Percentiles rank a stretch among this genome's conserved stretches.
phyloP scores from a whole-genome alignment of 2,329 filamentous ascomycete genomes.

The Microdochium trichocladiopsis region DNA sequence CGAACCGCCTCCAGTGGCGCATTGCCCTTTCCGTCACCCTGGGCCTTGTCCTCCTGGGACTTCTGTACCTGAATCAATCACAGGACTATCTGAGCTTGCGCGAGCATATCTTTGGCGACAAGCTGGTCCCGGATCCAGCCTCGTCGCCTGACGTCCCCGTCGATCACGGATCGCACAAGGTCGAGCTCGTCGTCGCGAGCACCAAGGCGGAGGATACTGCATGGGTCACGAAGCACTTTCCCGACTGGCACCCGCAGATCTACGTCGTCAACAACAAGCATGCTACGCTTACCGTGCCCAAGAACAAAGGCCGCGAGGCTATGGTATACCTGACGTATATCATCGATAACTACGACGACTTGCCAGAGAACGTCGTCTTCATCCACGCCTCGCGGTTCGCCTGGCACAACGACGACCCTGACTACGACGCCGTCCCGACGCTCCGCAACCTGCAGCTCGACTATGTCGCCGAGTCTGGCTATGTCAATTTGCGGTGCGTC shows the following conservation, averaged over 20 bases:
- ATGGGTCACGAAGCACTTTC: slow-evolving; percentile 33
- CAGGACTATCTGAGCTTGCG: not conserved
- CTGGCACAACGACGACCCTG: slow-evolving; percentile 47
- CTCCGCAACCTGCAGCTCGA: slow-evolving; percentile 40
- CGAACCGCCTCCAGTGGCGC: not conserved
- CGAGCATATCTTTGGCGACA: not conserved
- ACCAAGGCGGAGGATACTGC: slow-evolving; percentile 20
- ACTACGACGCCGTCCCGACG: slow-evolving; percentile 45
- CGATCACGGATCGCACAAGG: slow-evolving; percentile 4
- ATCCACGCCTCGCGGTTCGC: slow-evolving; percentile 39
- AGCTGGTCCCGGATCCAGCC: not conserved
- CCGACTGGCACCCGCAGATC: slow-evolving; percentile 42
- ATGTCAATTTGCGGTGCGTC: slow-evolving; percentile 54
- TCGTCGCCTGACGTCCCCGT: not conserved
- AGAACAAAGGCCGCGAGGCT: slow-evolving; percentile 44
- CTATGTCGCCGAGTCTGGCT: slow-evolving; percentile 45
- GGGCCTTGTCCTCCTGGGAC: not conserved
- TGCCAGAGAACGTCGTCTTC: slow-evolving; percentile 38
- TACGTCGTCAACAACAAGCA: slow-evolving; percentile 45
- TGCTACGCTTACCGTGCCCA: slow-evolving; percentile 38
- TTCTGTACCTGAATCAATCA: not conserved
- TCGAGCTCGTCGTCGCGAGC: slow-evolving; percentile 24
- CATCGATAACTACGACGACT: slow-evolving; percentile 38
- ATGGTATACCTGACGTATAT: slow-evolving; percentile 48
- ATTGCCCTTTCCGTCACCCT: not conserved